Evolutionary conservation across 371 early-diverging fungal species (phyloP).

Genomic region (Mucor piriformis): DNA sequence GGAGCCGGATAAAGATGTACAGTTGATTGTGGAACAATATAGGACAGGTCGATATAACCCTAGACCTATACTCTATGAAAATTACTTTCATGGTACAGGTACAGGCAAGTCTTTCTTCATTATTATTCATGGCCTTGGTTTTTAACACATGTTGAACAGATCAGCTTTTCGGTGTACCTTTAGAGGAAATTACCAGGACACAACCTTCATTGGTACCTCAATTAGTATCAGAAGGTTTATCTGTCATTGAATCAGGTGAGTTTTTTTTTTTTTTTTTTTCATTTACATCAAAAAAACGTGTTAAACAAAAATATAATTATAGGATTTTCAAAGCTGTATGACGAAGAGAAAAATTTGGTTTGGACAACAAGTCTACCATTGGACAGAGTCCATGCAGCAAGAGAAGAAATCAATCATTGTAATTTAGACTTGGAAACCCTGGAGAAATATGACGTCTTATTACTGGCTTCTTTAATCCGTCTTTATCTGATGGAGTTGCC

Average conservation of each 20-base stretch:
- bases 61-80: conserved; percentile 62
- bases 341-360: conserved; percentile 38
- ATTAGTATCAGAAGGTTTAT: conserved; percentile 57
- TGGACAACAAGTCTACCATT: conserved; percentile 68
- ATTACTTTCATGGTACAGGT: conserved; percentile 58
- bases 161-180: conserved; percentile 75
- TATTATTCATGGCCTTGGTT: background rate
- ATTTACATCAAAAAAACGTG: conserved; percentile 1
- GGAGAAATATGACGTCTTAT: conserved; percentile 57
- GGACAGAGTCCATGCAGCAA: conserved; percentile 62
- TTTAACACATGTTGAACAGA: conserved; percentile 32
- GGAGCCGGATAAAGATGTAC: conserved; percentile 68
- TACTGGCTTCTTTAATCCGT: conserved; percentile 65
- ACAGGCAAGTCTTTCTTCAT: conserved; percentile 31
- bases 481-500: conserved; percentile 78
- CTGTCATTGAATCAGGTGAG: conserved; percentile 44
- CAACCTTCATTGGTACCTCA: conserved; percentile 62
- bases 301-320: background rate
- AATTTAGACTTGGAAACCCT: conserved; percentile 53
- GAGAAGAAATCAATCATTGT: conserved; percentile 60
- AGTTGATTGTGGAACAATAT: conserved; percentile 69
- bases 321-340: conserved; percentile 30
- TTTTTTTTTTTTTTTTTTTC: too few relatives aligned
- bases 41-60: conserved; percentile 71
- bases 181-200: conserved; percentile 65